phyloP scores from a whole-genome alignment of 345 rosid species.

The Capsella bursapastoris region DNA sequence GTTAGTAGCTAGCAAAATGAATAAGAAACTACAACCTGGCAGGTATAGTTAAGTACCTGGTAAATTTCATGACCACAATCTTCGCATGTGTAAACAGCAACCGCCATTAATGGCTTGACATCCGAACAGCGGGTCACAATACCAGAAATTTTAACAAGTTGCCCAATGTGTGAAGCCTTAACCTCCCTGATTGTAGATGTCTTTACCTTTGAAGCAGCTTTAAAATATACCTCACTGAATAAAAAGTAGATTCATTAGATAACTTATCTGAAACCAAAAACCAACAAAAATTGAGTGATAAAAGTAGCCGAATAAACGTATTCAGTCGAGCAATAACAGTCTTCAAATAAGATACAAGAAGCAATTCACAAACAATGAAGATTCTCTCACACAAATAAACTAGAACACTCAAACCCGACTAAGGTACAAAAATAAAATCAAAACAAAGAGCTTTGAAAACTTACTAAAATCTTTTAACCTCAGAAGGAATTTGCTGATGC shows the following conservation, averaged over 20 bases:
- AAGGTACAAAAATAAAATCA: neutral
- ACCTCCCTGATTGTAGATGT: constrained; percentile 91
- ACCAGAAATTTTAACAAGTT: constrained; percentile 88
- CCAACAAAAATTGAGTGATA: neutral
- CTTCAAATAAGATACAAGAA: neutral
- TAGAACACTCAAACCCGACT: neutral
- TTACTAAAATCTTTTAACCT: constrained; percentile 89
- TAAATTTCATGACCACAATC: constrained; percentile 96
- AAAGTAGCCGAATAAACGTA: neutral
- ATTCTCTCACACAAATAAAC: neutral
- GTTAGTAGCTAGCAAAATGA: neutral
- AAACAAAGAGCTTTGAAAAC: constrained; percentile 29
- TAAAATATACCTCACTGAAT: constrained; percentile 86
- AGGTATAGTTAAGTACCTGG: constrained; percentile 59
- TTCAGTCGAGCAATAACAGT: neutral
- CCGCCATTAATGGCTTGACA: constrained; percentile 98
- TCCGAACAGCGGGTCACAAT: constrained; percentile 98
- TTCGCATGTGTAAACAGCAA: constrained; percentile 97
- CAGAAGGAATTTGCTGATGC: constrained; percentile 81
- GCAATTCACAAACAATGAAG: constrained; percentile 16
- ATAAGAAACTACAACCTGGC: constrained; percentile 2
- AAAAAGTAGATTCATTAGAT: constrained; percentile 32
- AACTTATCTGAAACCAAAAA: neutral
- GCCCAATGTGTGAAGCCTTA: constrained; percentile 91
- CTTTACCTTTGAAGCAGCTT: constrained; percentile 79